Evolutionary conservation across 371 early-diverging fungal species (phyloP).

Genomic region (Rhizopus delemar): DNA sequence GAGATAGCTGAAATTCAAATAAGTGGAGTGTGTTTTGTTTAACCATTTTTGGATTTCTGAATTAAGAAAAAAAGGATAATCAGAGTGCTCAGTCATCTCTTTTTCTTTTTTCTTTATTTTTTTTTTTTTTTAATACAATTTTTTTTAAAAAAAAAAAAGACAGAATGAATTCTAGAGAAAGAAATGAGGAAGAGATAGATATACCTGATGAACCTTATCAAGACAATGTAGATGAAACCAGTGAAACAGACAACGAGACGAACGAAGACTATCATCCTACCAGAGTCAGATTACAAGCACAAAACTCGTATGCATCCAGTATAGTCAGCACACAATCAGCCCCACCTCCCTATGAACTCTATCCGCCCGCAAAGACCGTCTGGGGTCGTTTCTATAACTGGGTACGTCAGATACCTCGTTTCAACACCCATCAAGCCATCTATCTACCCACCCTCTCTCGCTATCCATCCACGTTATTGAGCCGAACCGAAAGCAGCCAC

Average conservation of each 20-base stretch:
- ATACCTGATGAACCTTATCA: constrained; percentile 28
- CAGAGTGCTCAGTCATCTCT: too few relatives aligned
- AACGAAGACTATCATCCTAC: not conserved
- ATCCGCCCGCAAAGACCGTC: constrained; percentile 48
- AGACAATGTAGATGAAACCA: constrained; percentile 17
- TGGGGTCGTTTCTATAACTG: constrained; percentile 47
- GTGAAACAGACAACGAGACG: constrained; percentile 10
- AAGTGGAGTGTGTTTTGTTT: too few relatives aligned
- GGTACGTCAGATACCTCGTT: constrained; percentile 47
- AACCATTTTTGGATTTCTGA: too few relatives aligned
- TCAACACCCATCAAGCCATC: constrained; percentile 46
- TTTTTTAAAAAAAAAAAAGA: not conserved
- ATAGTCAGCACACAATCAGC: constrained; percentile 45
- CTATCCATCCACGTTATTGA: constrained; percentile 37
- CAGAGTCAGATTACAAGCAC: constrained; percentile 7
- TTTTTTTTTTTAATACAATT: not conserved
- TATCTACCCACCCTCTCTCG: constrained; percentile 25
- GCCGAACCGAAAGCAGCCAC: not conserved
- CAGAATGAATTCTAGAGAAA: not conserved
- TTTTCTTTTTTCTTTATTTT: not conserved
- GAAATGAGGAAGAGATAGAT: constrained; percentile 8
- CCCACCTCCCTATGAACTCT: constrained; percentile 52
- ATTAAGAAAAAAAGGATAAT: too few relatives aligned
- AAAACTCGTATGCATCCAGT: constrained; percentile 34
- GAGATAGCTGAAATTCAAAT: too few relatives aligned